Base-by-base conservation (phyloP, 768 basidiomycete species). In the Porpolomopsis calyptriformis region DNA sequence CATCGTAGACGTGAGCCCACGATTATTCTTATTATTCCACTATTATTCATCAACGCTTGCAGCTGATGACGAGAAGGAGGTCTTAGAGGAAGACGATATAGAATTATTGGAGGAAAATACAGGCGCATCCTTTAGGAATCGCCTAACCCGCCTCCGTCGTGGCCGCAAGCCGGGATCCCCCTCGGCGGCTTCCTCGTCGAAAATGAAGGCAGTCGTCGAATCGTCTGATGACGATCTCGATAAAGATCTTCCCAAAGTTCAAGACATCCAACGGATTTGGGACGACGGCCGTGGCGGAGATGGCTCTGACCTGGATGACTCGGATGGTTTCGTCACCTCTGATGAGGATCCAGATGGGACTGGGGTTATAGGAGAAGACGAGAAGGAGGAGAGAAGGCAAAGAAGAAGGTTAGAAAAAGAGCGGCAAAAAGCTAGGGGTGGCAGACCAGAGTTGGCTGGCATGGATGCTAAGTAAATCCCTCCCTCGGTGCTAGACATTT, bases 21-120 rank as follows among this genome's bases (percentile, higher is more conserved):
- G 27, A 19, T 20, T 23, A 16, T 18, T 20, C 16, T 36, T 7
- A 16, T 45, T 43, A 16, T 3, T 27, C 35, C n/a, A 5, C 24
- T 39, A n/a, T 47, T 46, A 43, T 27, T 16, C 39, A 20, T 25
- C 47, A 43, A 34, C 50, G 52, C 33, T 47, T 41, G 47, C 23
- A 29, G 46, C 60, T 62, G 69, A 68, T 55, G 69, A 67, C 55
- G 69, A 78, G 49, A 77, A 78, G 45, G 80, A 85, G 52, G 80
- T 67, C 12, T 64, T 98, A 41, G 92, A 96, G 52, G 96, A 97
- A 26, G 96, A 98, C 55, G 96, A 98, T 61, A 63, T 98, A 40
- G 93, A 91, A 23, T 54, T 77, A 72, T 80, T 69, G 72, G 96
- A 71, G 53, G 94, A 94, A 57, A 97, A 96, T 54, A 90, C 88